Evolutionary conservation across 805 yeast genomes (phyloP).

Genomic region (Wickerhamiella spandovensis): DNA sequence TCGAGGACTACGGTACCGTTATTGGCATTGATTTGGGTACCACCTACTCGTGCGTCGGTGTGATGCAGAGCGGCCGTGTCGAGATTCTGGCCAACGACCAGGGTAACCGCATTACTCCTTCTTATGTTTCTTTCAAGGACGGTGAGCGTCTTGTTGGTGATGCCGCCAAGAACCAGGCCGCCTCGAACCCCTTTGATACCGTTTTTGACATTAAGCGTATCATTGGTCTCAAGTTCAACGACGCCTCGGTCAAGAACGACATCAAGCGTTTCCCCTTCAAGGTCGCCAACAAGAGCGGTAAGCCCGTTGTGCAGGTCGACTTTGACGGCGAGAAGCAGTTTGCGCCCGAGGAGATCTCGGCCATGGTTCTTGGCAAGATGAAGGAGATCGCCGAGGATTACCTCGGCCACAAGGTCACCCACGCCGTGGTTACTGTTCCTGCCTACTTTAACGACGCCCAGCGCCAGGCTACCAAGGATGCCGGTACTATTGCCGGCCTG

Average conservation of each 20-base stretch:
- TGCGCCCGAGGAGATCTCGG: conserved; percentile 87
- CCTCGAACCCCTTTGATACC: conserved; percentile 75
- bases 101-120: conserved; percentile 95
- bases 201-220: conserved; percentile 84
- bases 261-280: conserved; percentile 71
- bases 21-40: conserved; percentile 97
- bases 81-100: conserved; percentile 92
- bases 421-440: conserved; percentile 87
- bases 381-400: conserved; percentile 84
- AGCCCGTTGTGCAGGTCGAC: conserved; percentile 70
- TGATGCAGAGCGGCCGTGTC: conserved; percentile 69
- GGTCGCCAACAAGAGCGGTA: conserved; percentile 56
- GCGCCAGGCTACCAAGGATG: conserved; percentile 89
- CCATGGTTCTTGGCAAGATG: conserved; percentile 87
- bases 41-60: conserved; percentile 94
- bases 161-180: conserved; percentile 93
- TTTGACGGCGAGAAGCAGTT: conserved; percentile 59
- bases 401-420: conserved; percentile 70
- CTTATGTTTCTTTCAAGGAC: conserved; percentile 84
- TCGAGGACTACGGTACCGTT: conserved; percentile 35
- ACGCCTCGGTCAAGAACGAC: conserved; percentile 68
- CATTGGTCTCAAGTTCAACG: conserved; percentile 71
- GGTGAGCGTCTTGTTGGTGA: conserved; percentile 91
- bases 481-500: conserved; percentile 84
- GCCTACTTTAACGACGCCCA: conserved; percentile 91